phyloP scores from a whole-genome alignment of 2,329 filamentous ascomycete species.

The Cladosporium colombiae region DNA sequence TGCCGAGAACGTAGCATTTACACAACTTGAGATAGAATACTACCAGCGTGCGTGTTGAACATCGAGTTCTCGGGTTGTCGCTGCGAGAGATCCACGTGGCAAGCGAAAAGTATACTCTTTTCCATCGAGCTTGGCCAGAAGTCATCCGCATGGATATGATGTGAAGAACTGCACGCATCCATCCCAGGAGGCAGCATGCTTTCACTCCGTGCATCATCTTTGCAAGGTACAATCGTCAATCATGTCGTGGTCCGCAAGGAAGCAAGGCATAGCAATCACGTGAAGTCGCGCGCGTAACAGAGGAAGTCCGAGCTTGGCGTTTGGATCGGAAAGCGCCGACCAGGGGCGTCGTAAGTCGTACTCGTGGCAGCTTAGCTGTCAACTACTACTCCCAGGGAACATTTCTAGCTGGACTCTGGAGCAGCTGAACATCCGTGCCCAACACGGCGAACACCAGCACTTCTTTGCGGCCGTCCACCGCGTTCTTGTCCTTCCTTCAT shows the following conservation, averaged over 20 bases:
- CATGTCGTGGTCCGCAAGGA: background rate
- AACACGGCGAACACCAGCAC: conserved; percentile 12
- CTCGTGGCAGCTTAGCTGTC: conserved; percentile 12
- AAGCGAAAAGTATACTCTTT: background rate
- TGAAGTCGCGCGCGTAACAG: background rate
- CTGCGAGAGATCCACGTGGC: background rate
- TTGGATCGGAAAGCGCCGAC: background rate
- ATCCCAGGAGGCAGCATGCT: background rate
- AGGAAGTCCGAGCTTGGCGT: no score
- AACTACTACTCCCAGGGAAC: conserved; percentile 9
- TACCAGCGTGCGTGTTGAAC: background rate
- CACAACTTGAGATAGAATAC: no score
- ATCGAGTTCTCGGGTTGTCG: background rate
- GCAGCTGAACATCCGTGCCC: conserved; percentile 3
- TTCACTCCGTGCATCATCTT: background rate
- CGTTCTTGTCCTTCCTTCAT: conserved; percentile 17
- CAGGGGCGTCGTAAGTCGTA: background rate
- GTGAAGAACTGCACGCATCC: background rate
- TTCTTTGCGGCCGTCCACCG: conserved; percentile 7
- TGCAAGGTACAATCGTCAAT: background rate
- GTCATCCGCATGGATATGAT: background rate
- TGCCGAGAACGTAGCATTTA: background rate
- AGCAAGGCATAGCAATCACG: conserved; percentile 8
- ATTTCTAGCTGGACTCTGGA: conserved; percentile 6
- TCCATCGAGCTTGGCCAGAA: background rate